These are phyloP conservation scores for Apiospora rasikravindrae DNA, from an alignment of 2,329 filamentous ascomycete genomes.

Conservation along the genomic window DNA sequence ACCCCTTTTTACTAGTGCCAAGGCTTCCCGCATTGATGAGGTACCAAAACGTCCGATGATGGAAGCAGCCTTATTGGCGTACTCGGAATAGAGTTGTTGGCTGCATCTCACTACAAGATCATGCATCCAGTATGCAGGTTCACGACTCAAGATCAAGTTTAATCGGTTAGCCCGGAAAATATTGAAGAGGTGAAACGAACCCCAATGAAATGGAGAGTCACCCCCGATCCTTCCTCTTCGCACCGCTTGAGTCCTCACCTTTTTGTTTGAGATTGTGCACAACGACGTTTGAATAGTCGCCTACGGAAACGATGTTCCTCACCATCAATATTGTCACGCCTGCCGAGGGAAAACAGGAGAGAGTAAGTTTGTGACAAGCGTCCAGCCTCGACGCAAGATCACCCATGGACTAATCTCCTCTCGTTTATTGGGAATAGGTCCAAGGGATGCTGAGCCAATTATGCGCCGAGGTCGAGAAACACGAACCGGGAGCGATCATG, in stretches of 20 bases:
- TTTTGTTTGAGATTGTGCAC: background rate
- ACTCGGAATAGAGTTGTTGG: background rate
- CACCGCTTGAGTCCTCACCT: accelerated
- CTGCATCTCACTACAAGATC: background rate
- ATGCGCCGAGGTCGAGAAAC: background rate
- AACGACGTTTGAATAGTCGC: background rate
- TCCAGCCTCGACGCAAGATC: no score
- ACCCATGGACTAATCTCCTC: background rate
- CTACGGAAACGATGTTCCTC: background rate
- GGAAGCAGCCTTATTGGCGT: background rate
- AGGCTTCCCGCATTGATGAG: background rate
- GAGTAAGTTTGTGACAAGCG: background rate
- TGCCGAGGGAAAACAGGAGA: background rate
- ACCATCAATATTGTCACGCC: background rate
- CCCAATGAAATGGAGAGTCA: background rate
- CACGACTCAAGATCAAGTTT: background rate
- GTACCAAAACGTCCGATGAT: background rate
- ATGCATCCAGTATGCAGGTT: background rate
- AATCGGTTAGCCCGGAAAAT: background rate
- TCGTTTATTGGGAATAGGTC: background rate
- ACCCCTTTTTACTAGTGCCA: background rate
- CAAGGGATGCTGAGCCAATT: background rate
- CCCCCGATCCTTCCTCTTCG: background rate
- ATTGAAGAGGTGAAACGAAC: no score
- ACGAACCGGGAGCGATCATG: background rate